Conservation (phyloP, 108 stramenopile species). For the Nannochloropsis gaditana region DNA sequence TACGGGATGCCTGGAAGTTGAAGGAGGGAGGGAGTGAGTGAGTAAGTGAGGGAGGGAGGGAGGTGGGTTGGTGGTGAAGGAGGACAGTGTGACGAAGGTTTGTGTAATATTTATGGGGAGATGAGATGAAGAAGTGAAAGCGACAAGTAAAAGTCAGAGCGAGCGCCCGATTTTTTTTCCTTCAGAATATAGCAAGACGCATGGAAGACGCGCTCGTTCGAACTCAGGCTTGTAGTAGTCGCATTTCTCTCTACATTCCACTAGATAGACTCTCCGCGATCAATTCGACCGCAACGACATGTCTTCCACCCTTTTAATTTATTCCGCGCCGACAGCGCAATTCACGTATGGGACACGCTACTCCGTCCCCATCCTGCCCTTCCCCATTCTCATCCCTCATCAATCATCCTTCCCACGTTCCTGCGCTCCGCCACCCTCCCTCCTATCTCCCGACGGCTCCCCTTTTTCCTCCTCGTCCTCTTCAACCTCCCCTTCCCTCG, state of each 20-base stretch:
- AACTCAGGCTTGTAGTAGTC: too few species aligned
- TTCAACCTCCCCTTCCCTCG: background rate
- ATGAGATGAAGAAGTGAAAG: background rate
- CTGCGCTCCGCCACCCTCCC: background rate
- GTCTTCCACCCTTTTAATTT: too few species aligned
- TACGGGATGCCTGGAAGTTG: slow-evolving; percentile 12
- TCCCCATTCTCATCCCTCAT: background rate
- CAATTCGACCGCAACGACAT: too few species aligned
- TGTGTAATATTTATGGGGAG: background rate
- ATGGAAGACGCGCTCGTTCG: too few species aligned
- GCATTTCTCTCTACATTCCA: too few species aligned
- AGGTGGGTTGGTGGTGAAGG: background rate
- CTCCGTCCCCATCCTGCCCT: background rate
- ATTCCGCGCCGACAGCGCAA: too few species aligned
- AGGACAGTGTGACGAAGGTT: background rate
- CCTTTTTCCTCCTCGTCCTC: background rate
- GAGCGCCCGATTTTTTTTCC: too few species aligned
- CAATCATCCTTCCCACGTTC: background rate
- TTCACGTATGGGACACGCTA: too few species aligned
- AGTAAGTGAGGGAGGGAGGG: background rate
- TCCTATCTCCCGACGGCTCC: background rate
- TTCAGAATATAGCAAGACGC: too few species aligned
- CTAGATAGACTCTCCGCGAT: too few species aligned
- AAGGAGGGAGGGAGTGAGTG: background rate
- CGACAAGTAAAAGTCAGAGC: background rate